Evolutionary conservation across 495 filamentous ascomycete genomes (phyloP).

Genomic region (Sabuloglossum arenarium): DNA sequence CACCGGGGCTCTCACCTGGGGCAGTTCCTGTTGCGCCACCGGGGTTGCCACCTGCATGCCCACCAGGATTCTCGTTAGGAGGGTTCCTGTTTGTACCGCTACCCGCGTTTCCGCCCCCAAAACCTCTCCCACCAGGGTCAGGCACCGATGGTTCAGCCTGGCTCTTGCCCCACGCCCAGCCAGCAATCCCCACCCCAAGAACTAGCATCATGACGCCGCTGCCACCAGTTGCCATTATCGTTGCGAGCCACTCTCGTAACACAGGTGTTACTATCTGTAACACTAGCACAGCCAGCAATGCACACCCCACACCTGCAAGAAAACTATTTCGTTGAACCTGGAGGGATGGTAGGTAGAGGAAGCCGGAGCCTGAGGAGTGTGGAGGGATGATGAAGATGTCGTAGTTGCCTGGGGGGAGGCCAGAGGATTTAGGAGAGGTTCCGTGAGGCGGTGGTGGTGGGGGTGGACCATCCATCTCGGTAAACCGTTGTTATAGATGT

Average conservation of each 20-base stretch:
- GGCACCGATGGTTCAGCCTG: conserved; percentile 25
- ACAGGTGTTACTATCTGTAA: conserved; percentile 48
- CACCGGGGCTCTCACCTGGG: neutral
- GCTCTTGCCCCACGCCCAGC: conserved; percentile 51
- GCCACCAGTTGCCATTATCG: conserved; percentile 37
- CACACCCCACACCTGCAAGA: conserved; percentile 57
- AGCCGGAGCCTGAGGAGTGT: conserved; percentile 77
- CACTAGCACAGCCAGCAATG: conserved; percentile 43
- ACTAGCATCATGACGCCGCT: conserved; percentile 38
- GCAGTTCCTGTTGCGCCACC: neutral
- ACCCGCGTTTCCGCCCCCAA: neutral
- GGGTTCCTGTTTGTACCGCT: neutral
- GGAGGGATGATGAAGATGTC: conserved; percentile 95
- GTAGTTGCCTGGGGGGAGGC: conserved; percentile 65
- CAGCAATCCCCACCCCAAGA: conserved; percentile 46
- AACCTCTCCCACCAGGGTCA: neutral
- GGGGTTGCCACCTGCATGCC: neutral
- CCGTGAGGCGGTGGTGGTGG: conserved; percentile 49
- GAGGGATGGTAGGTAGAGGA: conserved; percentile 82
- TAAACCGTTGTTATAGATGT: neutral
- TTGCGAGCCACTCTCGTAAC: conserved; percentile 42
- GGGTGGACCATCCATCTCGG: conserved; percentile 19
- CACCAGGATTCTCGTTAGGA: neutral
- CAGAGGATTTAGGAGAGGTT: conserved; percentile 34
- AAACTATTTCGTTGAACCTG: conserved; percentile 78